A percentile compares a stretch with the other conserved stretches of the same genome.
Evolutionary conservation across 306 rosid genomes (phyloP).

Genomic region (Casuarina glauca): DNA sequence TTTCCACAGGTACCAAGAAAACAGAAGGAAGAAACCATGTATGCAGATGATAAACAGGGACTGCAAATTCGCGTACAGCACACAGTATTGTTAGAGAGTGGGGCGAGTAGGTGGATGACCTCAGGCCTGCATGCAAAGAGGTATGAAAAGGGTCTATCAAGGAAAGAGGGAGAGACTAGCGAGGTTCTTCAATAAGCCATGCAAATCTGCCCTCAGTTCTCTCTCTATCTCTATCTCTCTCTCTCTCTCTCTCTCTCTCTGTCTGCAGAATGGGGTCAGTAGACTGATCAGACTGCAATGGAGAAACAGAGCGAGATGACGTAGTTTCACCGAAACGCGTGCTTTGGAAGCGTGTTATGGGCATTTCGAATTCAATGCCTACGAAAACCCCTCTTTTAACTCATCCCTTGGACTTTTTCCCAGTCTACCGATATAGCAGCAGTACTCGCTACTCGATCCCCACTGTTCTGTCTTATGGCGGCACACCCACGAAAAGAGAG

Average conservation of each 20-base stretch:
- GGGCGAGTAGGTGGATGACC: constrained; percentile 22
- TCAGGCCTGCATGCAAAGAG: constrained; percentile 49
- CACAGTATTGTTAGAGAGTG: background rate
- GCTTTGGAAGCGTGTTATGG: constrained; percentile 73
- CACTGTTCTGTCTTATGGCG: constrained; percentile 38
- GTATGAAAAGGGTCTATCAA: constrained; percentile 25
- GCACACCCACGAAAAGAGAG: constrained; percentile 13
- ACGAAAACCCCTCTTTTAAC: constrained; percentile 26
- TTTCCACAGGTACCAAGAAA: too few relatives aligned
- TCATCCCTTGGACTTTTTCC: constrained; percentile 42
- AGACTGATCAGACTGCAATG: constrained; percentile 8
- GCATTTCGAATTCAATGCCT: constrained; percentile 32
- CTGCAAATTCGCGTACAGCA: background rate
- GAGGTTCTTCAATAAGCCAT: constrained; percentile 20
- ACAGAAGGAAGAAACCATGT: too few relatives aligned
- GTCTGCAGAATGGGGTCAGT: constrained; percentile 7
- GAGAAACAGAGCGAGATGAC: constrained; percentile 40
- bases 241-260: background rate
- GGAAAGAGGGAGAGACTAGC: background rate
- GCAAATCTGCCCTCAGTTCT: constrained; percentile 35
- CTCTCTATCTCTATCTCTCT: constrained; percentile 19
- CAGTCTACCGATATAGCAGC: background rate
- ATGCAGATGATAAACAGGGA: background rate
- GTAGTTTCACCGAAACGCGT: constrained; percentile 51
- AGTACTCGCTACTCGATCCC: background rate